These are phyloP conservation scores for Halophytophthora polymorphica DNA, from an alignment of 352 stramenopile genomes.

Conservation along the genomic window DNA sequence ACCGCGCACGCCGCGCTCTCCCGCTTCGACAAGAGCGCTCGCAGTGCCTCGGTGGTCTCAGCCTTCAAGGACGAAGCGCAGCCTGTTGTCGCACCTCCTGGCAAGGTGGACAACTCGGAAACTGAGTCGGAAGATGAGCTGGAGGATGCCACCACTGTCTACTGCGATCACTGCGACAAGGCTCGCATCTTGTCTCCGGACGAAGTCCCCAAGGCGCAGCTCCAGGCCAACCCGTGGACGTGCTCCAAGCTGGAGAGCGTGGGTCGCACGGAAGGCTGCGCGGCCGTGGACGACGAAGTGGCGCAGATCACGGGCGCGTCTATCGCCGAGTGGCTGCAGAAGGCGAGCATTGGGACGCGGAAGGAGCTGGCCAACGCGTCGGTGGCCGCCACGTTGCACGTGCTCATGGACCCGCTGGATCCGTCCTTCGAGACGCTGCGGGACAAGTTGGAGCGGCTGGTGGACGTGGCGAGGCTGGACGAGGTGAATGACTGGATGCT, in stretches of 20 bases:
- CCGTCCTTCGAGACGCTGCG: conserved; percentile 35
- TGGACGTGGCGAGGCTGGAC: conserved; percentile 65
- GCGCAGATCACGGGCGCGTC: conserved; percentile 46
- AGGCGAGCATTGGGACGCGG: conserved; percentile 47
- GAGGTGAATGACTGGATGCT: conserved; percentile 79
- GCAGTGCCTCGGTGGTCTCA: conserved; percentile 36
- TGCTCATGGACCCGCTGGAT: conserved; percentile 35
- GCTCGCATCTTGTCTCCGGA: conserved; percentile 59
- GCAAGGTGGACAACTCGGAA: conserved; percentile 22
- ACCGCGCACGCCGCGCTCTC: conserved; percentile 53
- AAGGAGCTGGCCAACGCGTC: conserved; percentile 55
- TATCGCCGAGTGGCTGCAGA: conserved; percentile 44
- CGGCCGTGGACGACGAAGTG: conserved; percentile 71
- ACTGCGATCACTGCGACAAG: conserved; percentile 82
- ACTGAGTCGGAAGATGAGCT: conserved; percentile 47
- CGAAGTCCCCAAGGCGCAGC: conserved; percentile 29
- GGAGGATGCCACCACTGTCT: conserved; percentile 66
- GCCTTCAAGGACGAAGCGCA: conserved; percentile 27
- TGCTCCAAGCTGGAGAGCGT: conserved; percentile 42
- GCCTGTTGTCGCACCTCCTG: neutral
- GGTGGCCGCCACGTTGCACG: conserved; percentile 20
- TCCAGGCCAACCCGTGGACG: conserved; percentile 50
- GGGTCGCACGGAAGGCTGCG: conserved; percentile 38
- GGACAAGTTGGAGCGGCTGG: conserved; percentile 44
- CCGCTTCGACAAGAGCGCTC: conserved; percentile 44